Evolutionary conservation across 1,139 yeast species (phyloP), one percentile per base, ranked within the genome.

Genomic region (Kodamaea plutei): DNA sequence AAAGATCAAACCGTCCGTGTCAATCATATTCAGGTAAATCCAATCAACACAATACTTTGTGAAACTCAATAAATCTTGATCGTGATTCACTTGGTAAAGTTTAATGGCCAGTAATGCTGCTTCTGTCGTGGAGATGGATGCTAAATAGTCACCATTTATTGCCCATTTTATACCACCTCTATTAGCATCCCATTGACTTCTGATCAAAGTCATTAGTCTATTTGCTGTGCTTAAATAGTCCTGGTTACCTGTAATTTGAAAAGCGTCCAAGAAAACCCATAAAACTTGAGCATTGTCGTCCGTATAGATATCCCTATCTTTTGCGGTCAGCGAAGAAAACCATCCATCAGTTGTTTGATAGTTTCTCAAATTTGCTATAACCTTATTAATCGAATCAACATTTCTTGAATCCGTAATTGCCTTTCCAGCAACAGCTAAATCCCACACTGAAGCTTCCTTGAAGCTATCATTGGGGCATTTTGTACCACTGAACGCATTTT

Each of bases 211-310:
- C 37, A 42, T 34, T 20, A 39, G 22, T 16, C 23, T 23, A 22
- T 26, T 23, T 9, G 42, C 46, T 2, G 28, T 21, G 9, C 19
- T 23, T 20, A 40, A 28, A 23, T 39, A 27, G 13, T 27, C 27
- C 12, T 30, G 26, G 25, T 39, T 35, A 4, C 29, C 20, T 1
- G 38, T 34, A 11, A 16, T 20, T 10, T 29, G 27, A 23, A 36
- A 38, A n/a, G 44, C 39, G 4, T 34, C 39, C 14, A 37, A 26
- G 21, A 32, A 37, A 15, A 39, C 45, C 47, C 47, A 43, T 27
- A 36, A 28, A 5, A 40, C 38, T 27, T 43, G 47, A 18, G 45
- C 40, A 23, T 43, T 40, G 33, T 43, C 47, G 22, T 43, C 47
- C 8, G 36, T 37, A 20, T 41, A 43, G 3, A 39, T 38, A 16